These are phyloP conservation scores for Sclerotinia subarctica DNA, from an alignment of 2,329 filamentous ascomycete species.

Conservation along the genomic window DNA sequence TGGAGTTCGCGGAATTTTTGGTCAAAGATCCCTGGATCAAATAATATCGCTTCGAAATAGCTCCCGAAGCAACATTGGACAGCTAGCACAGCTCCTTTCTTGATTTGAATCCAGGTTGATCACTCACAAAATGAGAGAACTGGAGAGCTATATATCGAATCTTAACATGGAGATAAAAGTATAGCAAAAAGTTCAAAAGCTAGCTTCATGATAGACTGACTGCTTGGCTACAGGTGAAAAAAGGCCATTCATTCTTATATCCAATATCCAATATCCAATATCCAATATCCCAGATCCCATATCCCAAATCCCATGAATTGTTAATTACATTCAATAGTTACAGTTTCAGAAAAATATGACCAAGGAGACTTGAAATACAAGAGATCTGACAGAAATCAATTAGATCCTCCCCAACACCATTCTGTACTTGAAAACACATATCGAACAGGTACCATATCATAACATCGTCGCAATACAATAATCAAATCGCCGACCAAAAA, in stretches of 20 bases:
- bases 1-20: background rate
- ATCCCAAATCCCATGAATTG: slow-evolving; percentile 4
- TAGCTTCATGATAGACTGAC: background rate
- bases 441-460: slow-evolving; percentile 10
- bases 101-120: background rate
- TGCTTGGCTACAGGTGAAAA: background rate
- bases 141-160: background rate
- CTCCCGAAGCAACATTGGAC: background rate
- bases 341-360: background rate
- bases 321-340: slow-evolving; percentile 18
- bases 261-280: too few relatives aligned
- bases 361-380: slow-evolving; percentile 17
- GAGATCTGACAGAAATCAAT: background rate
- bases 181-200: background rate
- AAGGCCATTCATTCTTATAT: slow-evolving; percentile 5
- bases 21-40: background rate
- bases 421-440: slow-evolving; percentile 5
- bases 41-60: background rate
- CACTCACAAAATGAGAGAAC: background rate
- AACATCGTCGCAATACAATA: slow-evolving; percentile 9
- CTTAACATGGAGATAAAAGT: background rate
- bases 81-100: background rate
- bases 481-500: slow-evolving; percentile 1
- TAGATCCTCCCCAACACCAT: slow-evolving; percentile 5
- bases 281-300: slow-evolving; percentile 4